Evolutionary conservation across 2,329 filamentous ascomycete genomes (phyloP).

Genomic region (Penicillium sp.): DNA sequence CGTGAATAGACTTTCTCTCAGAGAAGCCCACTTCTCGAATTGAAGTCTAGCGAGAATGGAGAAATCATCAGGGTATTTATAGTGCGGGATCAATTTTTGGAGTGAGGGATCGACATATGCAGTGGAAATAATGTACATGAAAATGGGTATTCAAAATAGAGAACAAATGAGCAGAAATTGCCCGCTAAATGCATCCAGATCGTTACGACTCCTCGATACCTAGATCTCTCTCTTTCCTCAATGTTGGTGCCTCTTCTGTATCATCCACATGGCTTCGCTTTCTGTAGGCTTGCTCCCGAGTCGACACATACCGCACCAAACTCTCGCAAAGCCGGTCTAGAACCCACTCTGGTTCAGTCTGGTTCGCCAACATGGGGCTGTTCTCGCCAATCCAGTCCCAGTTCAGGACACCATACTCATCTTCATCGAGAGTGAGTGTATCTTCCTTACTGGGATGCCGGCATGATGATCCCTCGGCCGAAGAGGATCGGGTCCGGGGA

Average conservation of each 20-base stretch:
- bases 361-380: constrained; percentile 64
- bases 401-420: constrained; percentile 60
- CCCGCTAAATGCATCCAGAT: not conserved
- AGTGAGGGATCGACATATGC: no score
- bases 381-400: constrained; percentile 74
- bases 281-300: constrained; percentile 16
- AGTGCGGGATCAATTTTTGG: no score
- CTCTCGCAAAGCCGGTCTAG: constrained; percentile 66
- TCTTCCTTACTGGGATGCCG: constrained; percentile 5
- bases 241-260: constrained; percentile 18
- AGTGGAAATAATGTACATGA: not conserved
- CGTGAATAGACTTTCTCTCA: no score
- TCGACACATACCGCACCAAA: constrained; percentile 49
- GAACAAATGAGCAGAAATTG: not conserved
- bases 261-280: not conserved
- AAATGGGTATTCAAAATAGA: not conserved
- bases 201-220: constrained; percentile 17
- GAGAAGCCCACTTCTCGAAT: no score
- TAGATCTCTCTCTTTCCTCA: constrained; percentile 27
- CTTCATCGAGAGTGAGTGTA: constrained; percentile 46
- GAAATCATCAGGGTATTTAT: no score
- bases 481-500: constrained; percentile 24
- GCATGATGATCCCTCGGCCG: not conserved
- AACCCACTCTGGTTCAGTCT: constrained; percentile 66
- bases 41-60: no score